phyloP scores from a whole-genome alignment of 305 asterid genomes.

The Solanum hybrid region DNA sequence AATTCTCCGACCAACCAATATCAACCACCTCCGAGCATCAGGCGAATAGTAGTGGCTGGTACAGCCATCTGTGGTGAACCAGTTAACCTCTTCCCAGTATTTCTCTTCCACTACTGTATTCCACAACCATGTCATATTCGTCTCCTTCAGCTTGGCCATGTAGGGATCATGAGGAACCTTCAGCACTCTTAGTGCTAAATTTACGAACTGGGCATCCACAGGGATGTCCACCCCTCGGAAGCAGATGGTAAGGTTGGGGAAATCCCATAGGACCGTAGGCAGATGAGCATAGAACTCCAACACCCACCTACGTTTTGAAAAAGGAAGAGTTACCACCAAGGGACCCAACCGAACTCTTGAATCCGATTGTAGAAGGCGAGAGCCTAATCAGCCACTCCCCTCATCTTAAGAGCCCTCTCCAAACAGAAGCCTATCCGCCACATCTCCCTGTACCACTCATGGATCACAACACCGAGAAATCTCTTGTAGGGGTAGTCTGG shows the following conservation, averaged over 20 bases:
- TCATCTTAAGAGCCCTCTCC: background rate
- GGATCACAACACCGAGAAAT: background rate
- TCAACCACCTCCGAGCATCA: background rate
- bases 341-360: background rate
- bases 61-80: background rate
- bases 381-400: background rate
- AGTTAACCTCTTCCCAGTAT: background rate
- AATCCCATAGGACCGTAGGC: background rate
- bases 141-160: background rate
- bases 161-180: background rate
- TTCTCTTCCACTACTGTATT: background rate
- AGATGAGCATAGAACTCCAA: background rate
- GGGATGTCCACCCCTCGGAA: background rate
- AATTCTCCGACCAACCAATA: background rate
- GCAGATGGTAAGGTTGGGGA: background rate
- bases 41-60: background rate
- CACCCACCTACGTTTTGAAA: background rate
- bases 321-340: background rate
- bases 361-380: background rate
- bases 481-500: background rate
- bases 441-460: background rate
- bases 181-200: background rate
- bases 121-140: background rate
- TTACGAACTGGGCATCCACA: background rate
- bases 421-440: background rate